Conservation (phyloP, 1,139 yeast genomes). For the Candida dubliniensis region DNA sequence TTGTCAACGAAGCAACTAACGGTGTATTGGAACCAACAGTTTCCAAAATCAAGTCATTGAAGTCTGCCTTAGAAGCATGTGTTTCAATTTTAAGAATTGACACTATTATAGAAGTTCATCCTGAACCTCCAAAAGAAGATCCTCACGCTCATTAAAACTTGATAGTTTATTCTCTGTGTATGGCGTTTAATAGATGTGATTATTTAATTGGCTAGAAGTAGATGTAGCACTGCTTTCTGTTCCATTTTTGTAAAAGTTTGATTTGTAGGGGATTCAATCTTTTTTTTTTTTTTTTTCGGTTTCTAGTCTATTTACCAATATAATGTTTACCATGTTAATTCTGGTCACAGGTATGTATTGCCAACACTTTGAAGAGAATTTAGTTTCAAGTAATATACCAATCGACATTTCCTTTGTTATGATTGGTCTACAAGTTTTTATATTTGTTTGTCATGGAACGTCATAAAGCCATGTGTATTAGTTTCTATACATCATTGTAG, state of each 20-base stretch:
- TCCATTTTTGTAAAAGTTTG: neutral
- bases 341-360: no score
- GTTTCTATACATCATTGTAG: neutral
- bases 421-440: neutral
- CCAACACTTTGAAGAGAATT: no score
- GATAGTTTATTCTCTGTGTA: neutral
- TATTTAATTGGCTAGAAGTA: neutral
- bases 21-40: conserved; percentile 97
- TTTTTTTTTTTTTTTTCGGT: no score
- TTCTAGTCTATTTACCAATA: no score
- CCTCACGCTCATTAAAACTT: conserved; percentile 63
- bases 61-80: conserved; percentile 97
- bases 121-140: conserved; percentile 90
- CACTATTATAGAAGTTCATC: conserved; percentile 96
- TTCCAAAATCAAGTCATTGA: conserved; percentile 87
- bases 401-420: no score
- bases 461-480: neutral
- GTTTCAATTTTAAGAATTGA: conserved; percentile 96
- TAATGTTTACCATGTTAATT: no score
- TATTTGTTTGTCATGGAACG: neutral
- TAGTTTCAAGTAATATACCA: no score
- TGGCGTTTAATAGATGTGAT: neutral
- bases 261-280: neutral
- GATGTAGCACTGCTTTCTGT: neutral
- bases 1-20: conserved; percentile 76